Evolutionary conservation across 2,329 filamentous ascomycete species (phyloP).

Genomic region (Nemania bipapillata): DNA sequence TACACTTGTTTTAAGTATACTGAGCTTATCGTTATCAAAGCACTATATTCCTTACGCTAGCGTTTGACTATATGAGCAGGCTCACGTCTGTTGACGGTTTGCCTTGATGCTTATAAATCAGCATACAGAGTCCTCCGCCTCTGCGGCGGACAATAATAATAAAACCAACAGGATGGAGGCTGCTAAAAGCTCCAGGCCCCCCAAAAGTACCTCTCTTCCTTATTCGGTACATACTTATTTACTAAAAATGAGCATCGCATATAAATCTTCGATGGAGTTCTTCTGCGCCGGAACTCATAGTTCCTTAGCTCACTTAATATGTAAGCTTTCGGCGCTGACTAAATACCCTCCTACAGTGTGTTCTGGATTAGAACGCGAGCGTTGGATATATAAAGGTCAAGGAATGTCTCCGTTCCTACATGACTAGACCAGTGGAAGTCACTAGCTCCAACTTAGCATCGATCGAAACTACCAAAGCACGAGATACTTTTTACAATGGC

Average conservation of each 20-base stretch:
- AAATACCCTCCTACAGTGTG: background rate
- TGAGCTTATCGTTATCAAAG: no score
- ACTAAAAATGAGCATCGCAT: constrained; percentile 9
- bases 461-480: background rate
- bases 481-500: background rate
- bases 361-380: background rate
- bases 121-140: background rate
- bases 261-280: background rate
- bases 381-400: constrained; percentile 14
- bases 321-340: constrained; percentile 17
- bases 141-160: no score
- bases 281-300: background rate
- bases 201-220: constrained; percentile 27
- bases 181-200: background rate
- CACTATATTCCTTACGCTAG: no score
- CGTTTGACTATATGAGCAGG: no score
- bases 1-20: no score
- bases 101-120: constrained; percentile 32
- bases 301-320: background rate
- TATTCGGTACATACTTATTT: constrained; percentile 29
- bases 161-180: background rate
- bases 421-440: background rate
- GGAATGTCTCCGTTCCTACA: background rate
- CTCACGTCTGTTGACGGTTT: background rate
- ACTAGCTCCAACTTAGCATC: background rate